These are phyloP conservation scores for Uncinocarpus reesii DNA, from an alignment of 2,329 filamentous ascomycete genomes.

Conservation along the genomic window DNA sequence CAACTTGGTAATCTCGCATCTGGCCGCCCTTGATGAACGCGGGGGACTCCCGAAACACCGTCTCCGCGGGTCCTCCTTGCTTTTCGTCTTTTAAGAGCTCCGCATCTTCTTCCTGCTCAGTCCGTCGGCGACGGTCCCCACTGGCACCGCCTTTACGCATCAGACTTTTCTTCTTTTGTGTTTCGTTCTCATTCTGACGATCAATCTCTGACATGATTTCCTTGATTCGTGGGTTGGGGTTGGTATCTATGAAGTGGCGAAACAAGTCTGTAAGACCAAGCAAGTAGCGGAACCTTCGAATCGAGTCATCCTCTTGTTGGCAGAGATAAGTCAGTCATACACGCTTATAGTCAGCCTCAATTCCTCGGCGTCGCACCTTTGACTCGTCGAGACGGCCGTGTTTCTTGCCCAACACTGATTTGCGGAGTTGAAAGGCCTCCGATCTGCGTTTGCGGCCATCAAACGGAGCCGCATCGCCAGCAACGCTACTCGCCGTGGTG, in stretches of 20 bases:
- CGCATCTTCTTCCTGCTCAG: constrained; percentile 94
- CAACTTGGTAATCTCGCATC: constrained; percentile 95
- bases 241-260: constrained; percentile 97
- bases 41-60: constrained; percentile 87
- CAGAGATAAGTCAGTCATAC: constrained; percentile 16
- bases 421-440: constrained; percentile 78
- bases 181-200: constrained; percentile 70
- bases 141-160: constrained; percentile 75
- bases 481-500: constrained; percentile 70
- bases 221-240: constrained; percentile 87
- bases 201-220: constrained; percentile 93
- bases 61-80: constrained; percentile 72
- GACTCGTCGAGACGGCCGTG: constrained; percentile 85
- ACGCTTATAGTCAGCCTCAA: neutral
- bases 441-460: constrained; percentile 80
- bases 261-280: constrained; percentile 93
- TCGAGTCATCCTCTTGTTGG: constrained; percentile 77
- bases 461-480: constrained; percentile 53
- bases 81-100: constrained; percentile 80
- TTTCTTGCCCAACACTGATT: constrained; percentile 90
- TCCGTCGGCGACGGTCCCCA: constrained; percentile 69
- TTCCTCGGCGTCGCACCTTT: constrained; percentile 49
- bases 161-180: constrained; percentile 61
- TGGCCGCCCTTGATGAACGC: constrained; percentile 70
- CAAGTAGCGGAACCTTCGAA: constrained; percentile 87